These are phyloP conservation scores for Centrapalus pauciflorus DNA, from an alignment of 129 eudicot genomes.

Conservation along the genomic window DNA sequence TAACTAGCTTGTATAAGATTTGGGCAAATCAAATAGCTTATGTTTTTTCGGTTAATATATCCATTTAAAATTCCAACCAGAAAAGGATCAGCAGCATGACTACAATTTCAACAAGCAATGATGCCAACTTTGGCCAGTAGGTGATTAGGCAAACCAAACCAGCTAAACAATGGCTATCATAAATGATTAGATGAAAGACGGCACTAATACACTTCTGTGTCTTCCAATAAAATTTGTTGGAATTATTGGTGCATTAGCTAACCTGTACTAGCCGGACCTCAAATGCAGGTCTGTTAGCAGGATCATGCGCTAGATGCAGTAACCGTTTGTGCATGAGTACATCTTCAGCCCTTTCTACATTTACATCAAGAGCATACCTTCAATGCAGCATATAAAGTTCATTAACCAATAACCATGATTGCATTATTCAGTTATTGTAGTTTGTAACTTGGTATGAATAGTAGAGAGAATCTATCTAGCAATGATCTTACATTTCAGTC, in stretches of 20 bases:
- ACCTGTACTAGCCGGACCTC: slow-evolving; percentile 99
- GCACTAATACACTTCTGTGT: neutral
- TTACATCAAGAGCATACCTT: slow-evolving; percentile 98
- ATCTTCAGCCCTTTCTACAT: slow-evolving; percentile 97
- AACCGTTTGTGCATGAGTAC: slow-evolving; percentile 83
- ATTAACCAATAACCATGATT: slow-evolving; percentile 22
- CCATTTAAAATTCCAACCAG: neutral
- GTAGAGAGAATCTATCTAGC: neutral
- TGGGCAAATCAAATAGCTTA: neutral
- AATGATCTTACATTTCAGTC: neutral
- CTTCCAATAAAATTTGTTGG: slow-evolving; percentile 10
- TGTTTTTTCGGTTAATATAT: neutral
- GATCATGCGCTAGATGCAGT: slow-evolving; percentile 80
- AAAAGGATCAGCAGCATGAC: neutral
- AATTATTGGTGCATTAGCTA: slow-evolving; percentile 8
- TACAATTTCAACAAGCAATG: slow-evolving; percentile 1
- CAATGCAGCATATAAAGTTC: slow-evolving; percentile 22
- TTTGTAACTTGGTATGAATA: neutral
- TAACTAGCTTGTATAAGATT: neutral
- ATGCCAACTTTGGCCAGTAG: neutral
- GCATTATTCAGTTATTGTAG: slow-evolving; percentile 3
- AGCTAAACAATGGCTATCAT: neutral
- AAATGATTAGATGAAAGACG: neutral
- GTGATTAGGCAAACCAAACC: slow-evolving; percentile 8
- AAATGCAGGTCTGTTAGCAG: slow-evolving; percentile 87